Conservation (phyloP, 345 rosid genomes). For the Draba incana region DNA sequence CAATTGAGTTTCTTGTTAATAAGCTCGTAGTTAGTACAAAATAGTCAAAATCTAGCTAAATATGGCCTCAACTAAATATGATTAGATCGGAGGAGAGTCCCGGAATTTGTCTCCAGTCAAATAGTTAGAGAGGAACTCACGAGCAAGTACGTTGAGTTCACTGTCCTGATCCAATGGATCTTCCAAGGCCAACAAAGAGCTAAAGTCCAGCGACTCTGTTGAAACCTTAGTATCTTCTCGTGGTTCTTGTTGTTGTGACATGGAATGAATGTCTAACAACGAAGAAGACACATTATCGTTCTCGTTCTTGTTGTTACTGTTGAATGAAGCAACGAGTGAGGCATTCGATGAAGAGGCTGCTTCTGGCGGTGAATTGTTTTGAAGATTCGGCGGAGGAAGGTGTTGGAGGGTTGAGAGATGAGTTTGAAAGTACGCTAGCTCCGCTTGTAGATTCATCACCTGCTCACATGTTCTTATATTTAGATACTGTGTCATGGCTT, state of each 20-base stretch:
- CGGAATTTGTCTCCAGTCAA: conserved; percentile 47
- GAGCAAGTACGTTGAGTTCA: conserved; percentile 52
- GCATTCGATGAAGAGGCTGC: conserved; percentile 30
- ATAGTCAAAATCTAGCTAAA: not conserved
- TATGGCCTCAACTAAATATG: conserved; percentile 3
- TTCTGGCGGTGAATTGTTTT: conserved; percentile 31
- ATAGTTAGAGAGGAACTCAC: conserved; percentile 54
- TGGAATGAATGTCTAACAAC: conserved; percentile 28
- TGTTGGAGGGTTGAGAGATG: conserved; percentile 55
- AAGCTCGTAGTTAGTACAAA: not conserved
- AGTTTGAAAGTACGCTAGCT: conserved; percentile 61
- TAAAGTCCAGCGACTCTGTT: conserved; percentile 16
- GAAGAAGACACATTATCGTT: conserved; percentile 39
- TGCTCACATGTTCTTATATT: conserved; percentile 26
- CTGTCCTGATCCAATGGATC: conserved; percentile 40
- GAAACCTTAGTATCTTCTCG: conserved; percentile 24
- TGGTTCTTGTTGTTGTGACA: conserved; percentile 22
- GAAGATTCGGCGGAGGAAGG: conserved; percentile 35
- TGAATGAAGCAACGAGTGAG: conserved; percentile 38
- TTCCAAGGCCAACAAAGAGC: conserved; percentile 21
- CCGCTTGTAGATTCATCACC: conserved; percentile 78
- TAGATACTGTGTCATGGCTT: not conserved
- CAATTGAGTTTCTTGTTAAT: too few relatives aligned
- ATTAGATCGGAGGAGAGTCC: conserved; percentile 39
- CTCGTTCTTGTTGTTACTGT: not conserved